Conservation (phyloP, 2,329 filamentous ascomycete species). For the Venturia asperata region DNA sequence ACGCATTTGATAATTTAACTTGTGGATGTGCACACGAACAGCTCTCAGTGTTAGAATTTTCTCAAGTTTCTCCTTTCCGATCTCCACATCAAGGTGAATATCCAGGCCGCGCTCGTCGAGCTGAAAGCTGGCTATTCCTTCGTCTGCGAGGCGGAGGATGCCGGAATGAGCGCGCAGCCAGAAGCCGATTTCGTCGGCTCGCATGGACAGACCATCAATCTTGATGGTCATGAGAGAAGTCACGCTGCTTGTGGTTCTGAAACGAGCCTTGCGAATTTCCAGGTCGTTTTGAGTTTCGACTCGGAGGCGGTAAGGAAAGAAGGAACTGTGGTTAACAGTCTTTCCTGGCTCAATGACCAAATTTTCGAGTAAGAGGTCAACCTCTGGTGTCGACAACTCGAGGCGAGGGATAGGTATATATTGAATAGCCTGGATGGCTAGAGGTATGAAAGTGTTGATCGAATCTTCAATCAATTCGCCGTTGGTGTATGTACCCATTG, state of each 20-base stretch:
- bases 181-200: conserved; percentile 82
- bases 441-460: conserved; percentile 72
- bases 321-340: conserved; percentile 78
- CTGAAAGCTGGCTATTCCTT: conserved; percentile 78
- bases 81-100: conserved; percentile 74
- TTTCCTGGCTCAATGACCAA: conserved; percentile 80
- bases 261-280: conserved; percentile 71
- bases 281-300: conserved; percentile 80
- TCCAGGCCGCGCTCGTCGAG: conserved; percentile 85
- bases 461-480: conserved; percentile 66
- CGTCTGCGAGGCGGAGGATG: conserved; percentile 66
- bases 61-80: conserved; percentile 70
- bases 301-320: conserved; percentile 76
- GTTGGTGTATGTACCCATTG: conserved; percentile 57
- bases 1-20: conserved; percentile 70
- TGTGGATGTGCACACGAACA: conserved; percentile 77
- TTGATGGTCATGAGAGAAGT: conserved; percentile 66
- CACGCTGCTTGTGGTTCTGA: conserved; percentile 59
- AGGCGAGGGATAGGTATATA: conserved; percentile 84
- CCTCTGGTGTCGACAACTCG: conserved; percentile 74
- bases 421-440: conserved; percentile 69
- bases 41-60: conserved; percentile 70
- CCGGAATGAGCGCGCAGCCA: conserved; percentile 76
- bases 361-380: conserved; percentile 85
- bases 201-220: conserved; percentile 73